A percentile compares a stretch with the other conserved stretches of the same genome.
phyloP scores from a whole-genome alignment of 805 yeast genomes.

The Kodamaea kakaduensis region DNA sequence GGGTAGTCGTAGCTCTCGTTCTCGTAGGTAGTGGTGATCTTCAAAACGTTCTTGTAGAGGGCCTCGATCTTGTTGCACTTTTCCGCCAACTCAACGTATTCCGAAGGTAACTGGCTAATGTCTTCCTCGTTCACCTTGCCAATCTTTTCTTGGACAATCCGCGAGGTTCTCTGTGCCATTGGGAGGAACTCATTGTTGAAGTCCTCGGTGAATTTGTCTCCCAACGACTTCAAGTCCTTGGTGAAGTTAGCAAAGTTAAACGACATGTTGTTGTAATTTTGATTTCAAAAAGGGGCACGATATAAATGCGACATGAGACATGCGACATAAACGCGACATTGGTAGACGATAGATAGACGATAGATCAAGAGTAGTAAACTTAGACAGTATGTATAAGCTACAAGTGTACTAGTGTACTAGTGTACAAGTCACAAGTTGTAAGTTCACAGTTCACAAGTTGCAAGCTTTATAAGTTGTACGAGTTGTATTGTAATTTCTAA shows the following conservation, averaged over 20 bases:
- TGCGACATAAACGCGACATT: slow-evolving; percentile 5
- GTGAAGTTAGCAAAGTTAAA: slow-evolving; percentile 41
- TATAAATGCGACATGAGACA: slow-evolving; percentile 2
- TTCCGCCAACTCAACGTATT: slow-evolving; percentile 51
- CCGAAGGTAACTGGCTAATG: slow-evolving; percentile 73
- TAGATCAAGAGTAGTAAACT: too few relatives aligned
- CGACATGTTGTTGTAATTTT: slow-evolving; percentile 25
- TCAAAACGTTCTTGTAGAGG: slow-evolving; percentile 40
- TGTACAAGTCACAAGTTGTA: too few relatives aligned
- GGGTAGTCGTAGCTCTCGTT: slow-evolving; percentile 84
- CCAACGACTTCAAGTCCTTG: slow-evolving; percentile 36
- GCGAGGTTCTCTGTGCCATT: slow-evolving; percentile 75
- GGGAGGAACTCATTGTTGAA: slow-evolving; percentile 55
- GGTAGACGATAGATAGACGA: too few relatives aligned
- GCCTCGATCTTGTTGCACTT: slow-evolving; percentile 39
- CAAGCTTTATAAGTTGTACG: too few relatives aligned
- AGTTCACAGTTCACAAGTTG: too few relatives aligned
- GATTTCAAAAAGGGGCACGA: slow-evolving; percentile 6
- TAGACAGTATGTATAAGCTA: too few relatives aligned
- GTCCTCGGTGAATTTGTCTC: slow-evolving; percentile 46
- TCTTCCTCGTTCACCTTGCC: slow-evolving; percentile 69
- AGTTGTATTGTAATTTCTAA: too few relatives aligned
- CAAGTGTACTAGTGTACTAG: too few relatives aligned
- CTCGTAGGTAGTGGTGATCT: slow-evolving; percentile 53
- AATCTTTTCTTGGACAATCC: slow-evolving; percentile 72